Evolutionary conservation across 371 early-diverging fungal genomes (phyloP), one percentile per base, ranked within the genome.

Genomic region (Lichtheimia ornata): DNA sequence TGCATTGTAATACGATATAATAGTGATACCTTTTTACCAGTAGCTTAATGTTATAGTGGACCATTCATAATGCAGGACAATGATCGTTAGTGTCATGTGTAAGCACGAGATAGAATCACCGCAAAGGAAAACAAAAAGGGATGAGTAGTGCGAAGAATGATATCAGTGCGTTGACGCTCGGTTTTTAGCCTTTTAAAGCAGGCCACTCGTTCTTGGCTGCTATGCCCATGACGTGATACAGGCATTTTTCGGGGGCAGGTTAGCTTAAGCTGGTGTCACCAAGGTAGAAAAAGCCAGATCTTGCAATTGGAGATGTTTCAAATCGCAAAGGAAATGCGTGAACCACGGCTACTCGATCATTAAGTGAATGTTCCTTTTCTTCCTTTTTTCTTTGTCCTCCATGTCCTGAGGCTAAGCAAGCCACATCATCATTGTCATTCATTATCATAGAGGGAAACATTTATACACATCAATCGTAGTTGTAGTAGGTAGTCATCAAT

Each of bases 101-200:
- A 35, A 35, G 35, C 35, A 35, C 35, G 35, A 35, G 35, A 35
- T 35, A 9, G 4, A 35, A 35, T 35, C 35, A 35, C 35, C 11
- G 35, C 35, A 35, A 35, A 35, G 35, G 35, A 35, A 28, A 35
- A 35, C 35, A 35, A 35, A 35, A 35, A 35, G 35, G 35, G 35
- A 35, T 35, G 35, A 11, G 35, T 35, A 11, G 35, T 35, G 35
- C 35, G 35, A 35, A 35, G 35, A 35, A 35, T 35, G 35, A 35
- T 56, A 47, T 43, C 57, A 43, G 57, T 56, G 57, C 57, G 57
- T 44, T n/a, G 47, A 56, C 14, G 35, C 25, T 58, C 59, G 59
- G 59, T 50, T 45, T 58, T 58, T 58, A 58, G 25, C 59, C 59
- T 35, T 50, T 42, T 58, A 58, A 58, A 58, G 59, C 14, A 58